These are phyloP conservation scores for Fusarium luffae DNA, from an alignment of 2,329 filamentous ascomycete genomes.

Conservation along the genomic window DNA sequence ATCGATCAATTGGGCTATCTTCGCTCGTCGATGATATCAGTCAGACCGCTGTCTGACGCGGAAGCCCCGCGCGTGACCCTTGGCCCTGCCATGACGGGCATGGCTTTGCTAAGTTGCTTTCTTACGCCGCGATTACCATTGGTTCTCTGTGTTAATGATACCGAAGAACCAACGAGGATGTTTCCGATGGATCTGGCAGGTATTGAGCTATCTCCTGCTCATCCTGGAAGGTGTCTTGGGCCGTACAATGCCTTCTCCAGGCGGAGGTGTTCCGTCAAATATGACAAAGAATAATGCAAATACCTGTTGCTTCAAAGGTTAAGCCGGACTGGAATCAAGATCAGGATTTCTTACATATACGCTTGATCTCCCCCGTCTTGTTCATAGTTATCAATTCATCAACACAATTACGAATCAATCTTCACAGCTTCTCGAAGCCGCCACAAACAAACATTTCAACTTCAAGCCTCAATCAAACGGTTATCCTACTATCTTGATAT, in stretches of 20 bases:
- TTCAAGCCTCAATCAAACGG: slow-evolving; percentile 17
- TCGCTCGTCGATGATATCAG: slow-evolving; percentile 45
- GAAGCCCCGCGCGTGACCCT: slow-evolving; percentile 42
- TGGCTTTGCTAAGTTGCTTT: slow-evolving; percentile 27
- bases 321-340: slow-evolving; percentile 36
- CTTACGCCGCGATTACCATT: slow-evolving; percentile 38
- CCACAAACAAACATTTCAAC: slow-evolving; percentile 20
- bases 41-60: slow-evolving; percentile 38
- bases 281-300: slow-evolving; percentile 27
- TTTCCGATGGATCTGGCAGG: slow-evolving; percentile 24
- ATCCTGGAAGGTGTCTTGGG: slow-evolving; percentile 39
- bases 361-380: slow-evolving; percentile 20
- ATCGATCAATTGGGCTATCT: slow-evolving; percentile 27
- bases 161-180: slow-evolving; percentile 25
- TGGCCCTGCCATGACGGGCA: slow-evolving; percentile 35
- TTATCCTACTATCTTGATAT: slow-evolving; percentile 15
- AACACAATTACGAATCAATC: slow-evolving; percentile 9
- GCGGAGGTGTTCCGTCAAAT: slow-evolving; percentile 45
- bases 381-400: slow-evolving; percentile 9
- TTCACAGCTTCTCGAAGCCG: slow-evolving; percentile 24
- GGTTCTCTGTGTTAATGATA: slow-evolving; percentile 24
- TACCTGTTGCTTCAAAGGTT: slow-evolving; percentile 26
- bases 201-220: slow-evolving; percentile 18
- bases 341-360: slow-evolving; percentile 43
- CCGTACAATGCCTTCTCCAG: slow-evolving; percentile 41